These are phyloP conservation scores for Fraxinus ornus DNA, from an alignment of 305 asterid species.

Conservation along the genomic window DNA sequence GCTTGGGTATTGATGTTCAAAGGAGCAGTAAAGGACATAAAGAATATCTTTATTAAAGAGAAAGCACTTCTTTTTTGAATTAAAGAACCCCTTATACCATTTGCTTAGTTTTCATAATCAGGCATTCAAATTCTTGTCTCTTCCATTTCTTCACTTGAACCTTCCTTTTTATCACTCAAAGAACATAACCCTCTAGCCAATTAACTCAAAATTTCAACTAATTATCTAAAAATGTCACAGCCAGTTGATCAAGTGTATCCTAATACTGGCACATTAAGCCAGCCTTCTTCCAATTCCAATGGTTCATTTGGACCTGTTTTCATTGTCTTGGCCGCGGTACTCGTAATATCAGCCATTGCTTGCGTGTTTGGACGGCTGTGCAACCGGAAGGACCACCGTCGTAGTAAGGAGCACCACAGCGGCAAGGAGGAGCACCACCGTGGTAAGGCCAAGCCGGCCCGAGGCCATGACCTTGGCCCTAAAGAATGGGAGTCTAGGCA, in stretches of 20 bases:
- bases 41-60: slow-evolving; percentile 68
- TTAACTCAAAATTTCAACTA: background rate
- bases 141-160: background rate
- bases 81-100: slow-evolving; percentile 23
- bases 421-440: slow-evolving; percentile 27
- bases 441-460: slow-evolving; percentile 28
- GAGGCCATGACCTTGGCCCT: slow-evolving; percentile 2
- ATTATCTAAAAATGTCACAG: slow-evolving; percentile 41
- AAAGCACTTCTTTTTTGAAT: slow-evolving; percentile 32
- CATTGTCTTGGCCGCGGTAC: slow-evolving; percentile 54
- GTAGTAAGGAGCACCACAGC: slow-evolving; percentile 32
- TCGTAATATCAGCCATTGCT: slow-evolving; percentile 57
- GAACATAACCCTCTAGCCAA: slow-evolving; percentile 26
- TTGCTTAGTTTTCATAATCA: background rate
- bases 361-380: slow-evolving; percentile 62
- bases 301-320: slow-evolving; percentile 81
- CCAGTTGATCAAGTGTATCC: slow-evolving; percentile 41
- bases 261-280: slow-evolving; percentile 29
- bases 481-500: slow-evolving; percentile 43
- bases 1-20: background rate
- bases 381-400: slow-evolving; percentile 38
- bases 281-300: slow-evolving; percentile 35
- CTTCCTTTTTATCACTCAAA: slow-evolving; percentile 38
- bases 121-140: slow-evolving; percentile 25
- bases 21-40: slow-evolving; percentile 34